These are phyloP conservation scores for Daedalea quercina DNA, from an alignment of 768 basidiomycete genomes.

Conservation along the genomic window DNA sequence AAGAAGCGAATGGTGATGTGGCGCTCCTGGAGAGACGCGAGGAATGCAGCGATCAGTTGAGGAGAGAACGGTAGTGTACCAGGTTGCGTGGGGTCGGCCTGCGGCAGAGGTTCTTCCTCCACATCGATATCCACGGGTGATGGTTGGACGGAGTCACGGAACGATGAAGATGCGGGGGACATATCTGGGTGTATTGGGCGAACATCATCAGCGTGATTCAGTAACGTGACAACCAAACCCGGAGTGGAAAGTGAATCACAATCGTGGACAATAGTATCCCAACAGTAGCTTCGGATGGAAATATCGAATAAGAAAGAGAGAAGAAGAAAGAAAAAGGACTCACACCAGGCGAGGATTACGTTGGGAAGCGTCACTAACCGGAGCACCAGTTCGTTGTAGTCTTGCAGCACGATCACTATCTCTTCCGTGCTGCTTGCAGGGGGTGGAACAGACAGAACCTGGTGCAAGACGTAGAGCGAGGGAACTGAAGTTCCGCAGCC, in stretches of 20 bases:
- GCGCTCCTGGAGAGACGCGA: constrained; percentile 42
- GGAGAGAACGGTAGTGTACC: constrained; percentile 66
- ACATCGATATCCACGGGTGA: constrained; percentile 20
- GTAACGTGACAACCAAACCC: neutral
- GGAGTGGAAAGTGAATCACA: neutral
- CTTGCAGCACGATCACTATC: constrained; percentile 75
- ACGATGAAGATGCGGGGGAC: constrained; percentile 48
- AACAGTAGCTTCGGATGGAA: neutral
- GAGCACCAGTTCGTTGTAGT: constrained; percentile 82
- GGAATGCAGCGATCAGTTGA: constrained; percentile 60
- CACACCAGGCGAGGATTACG: constrained; percentile 77
- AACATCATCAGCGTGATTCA: neutral
- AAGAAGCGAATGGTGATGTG: constrained; percentile 67
- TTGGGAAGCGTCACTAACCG: constrained; percentile 78
- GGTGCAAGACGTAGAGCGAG: constrained; percentile 61
- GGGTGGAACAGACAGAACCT: constrained; percentile 40
- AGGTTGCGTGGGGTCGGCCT: constrained; percentile 27
- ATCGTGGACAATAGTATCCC: neutral
- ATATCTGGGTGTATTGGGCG: constrained; percentile 39
- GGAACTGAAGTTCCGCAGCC: constrained; percentile 94
- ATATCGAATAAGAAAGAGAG: neutral
- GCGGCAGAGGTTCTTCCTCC: constrained; percentile 17
- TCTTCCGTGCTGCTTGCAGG: constrained; percentile 17
- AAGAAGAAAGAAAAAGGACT: constrained; percentile 20
- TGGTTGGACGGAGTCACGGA: constrained; percentile 25